Percentiles rank a stretch among this genome's conserved stretches.
phyloP scores from a whole-genome alignment of 345 rosid species.

The Arabidopsis arenosa region DNA sequence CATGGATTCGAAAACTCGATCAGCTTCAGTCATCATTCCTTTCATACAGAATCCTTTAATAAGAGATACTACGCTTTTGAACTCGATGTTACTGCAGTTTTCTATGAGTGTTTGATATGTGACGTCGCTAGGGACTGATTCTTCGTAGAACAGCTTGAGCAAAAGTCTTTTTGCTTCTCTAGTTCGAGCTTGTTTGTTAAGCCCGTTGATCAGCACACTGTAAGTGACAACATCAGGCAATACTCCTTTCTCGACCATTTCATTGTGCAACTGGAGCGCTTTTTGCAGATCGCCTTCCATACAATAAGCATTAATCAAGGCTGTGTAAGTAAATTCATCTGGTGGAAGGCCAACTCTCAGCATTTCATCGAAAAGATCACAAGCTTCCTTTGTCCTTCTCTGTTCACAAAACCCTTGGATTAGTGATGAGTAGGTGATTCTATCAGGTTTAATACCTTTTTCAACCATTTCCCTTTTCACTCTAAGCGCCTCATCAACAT shows the following conservation, averaged over 20 bases:
- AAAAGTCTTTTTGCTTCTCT: conserved; percentile 84
- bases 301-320: conserved; percentile 77
- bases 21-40: conserved; percentile 90
- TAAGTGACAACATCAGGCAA: conserved; percentile 92
- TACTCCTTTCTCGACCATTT: conserved; percentile 75
- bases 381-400: conserved; percentile 73
- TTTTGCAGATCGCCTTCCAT: conserved; percentile 60
- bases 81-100: conserved; percentile 66
- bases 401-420: conserved; percentile 79
- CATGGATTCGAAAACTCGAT: conserved; percentile 70
- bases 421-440: conserved; percentile 72
- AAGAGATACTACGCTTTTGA: conserved; percentile 68
- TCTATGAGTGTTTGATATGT: conserved; percentile 74
- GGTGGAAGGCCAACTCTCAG: conserved; percentile 53
- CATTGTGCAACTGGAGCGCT: conserved; percentile 73
- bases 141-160: conserved; percentile 78
- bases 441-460: conserved; percentile 66
- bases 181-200: conserved; percentile 79
- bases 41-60: conserved; percentile 92
- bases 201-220: conserved; percentile 86
- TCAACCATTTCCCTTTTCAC: conserved; percentile 67
- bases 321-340: conserved; percentile 77
- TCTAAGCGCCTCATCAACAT: conserved; percentile 67
- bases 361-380: conserved; percentile 78
- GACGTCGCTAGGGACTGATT: conserved; percentile 68